Percentiles rank a stretch among this genome's conserved stretches.
phyloP scores from a whole-genome alignment of 2,329 filamentous ascomycete genomes.

The Fusarium dlaminii region DNA sequence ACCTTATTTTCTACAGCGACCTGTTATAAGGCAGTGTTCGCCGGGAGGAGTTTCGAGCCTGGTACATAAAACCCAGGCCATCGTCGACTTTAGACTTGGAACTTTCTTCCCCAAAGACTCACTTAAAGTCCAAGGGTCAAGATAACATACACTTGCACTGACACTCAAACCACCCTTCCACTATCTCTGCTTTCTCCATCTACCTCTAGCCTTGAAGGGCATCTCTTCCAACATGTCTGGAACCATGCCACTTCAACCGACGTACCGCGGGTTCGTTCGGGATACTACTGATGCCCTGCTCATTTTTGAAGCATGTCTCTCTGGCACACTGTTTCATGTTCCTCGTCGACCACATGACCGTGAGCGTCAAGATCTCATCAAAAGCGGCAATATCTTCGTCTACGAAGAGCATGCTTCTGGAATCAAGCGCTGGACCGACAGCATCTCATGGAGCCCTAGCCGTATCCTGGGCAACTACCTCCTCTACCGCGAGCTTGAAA shows the following conservation, averaged over 20 bases:
- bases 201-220: not conserved
- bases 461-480: constrained; percentile 86
- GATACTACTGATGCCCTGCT: constrained; percentile 80
- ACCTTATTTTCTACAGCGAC: not conserved
- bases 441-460: constrained; percentile 89
- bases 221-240: not conserved
- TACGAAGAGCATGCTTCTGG: constrained; percentile 92
- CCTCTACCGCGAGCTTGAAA: constrained; percentile 83
- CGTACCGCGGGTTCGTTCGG: constrained; percentile 73
- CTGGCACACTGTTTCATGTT: constrained; percentile 76
- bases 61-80: not conserved
- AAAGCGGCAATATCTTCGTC: constrained; percentile 87
- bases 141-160: not conserved
- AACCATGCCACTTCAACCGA: constrained; percentile 62
- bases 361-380: constrained; percentile 79
- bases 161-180: not conserved
- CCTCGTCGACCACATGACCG: constrained; percentile 87
- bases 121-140: not conserved
- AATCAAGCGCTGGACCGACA: constrained; percentile 95
- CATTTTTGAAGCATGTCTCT: constrained; percentile 81
- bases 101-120: not conserved
- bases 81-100: not conserved
- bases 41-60: not conserved
- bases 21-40: not conserved
- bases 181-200: not conserved